A percentile compares a stretch with the other conserved stretches of the same genome.
Evolutionary conservation across 441 rosid species (phyloP).

Genomic region (Euphorbia celastroides): DNA sequence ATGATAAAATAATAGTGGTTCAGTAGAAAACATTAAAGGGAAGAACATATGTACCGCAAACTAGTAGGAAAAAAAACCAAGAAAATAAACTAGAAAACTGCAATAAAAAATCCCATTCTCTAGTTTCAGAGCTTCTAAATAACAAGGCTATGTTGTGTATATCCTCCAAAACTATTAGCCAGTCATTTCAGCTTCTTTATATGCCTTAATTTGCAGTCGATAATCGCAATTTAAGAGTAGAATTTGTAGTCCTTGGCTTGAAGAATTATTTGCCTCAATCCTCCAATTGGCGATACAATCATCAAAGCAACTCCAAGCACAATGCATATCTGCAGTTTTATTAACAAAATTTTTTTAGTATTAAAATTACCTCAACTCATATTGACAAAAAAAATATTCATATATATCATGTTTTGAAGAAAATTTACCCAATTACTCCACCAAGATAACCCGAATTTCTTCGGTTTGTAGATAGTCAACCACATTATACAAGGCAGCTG

Average conservation of each 20-base stretch:
- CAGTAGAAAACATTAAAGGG: too few relatives aligned
- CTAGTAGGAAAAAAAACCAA: background rate
- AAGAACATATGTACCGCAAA: background rate
- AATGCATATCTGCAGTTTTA: conserved; percentile 55
- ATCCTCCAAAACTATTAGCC: background rate
- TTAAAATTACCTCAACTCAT: background rate
- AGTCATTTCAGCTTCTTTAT: conserved; percentile 16
- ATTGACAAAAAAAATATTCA: background rate
- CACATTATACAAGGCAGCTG: conserved; percentile 83
- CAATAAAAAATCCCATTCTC: background rate
- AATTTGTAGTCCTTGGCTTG: conserved; percentile 56
- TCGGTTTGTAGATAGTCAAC: conserved; percentile 60
- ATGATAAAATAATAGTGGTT: too few relatives aligned
- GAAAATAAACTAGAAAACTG: background rate
- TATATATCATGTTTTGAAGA: background rate
- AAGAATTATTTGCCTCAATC: conserved; percentile 61
- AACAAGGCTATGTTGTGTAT: background rate
- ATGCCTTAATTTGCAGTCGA: background rate
- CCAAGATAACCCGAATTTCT: conserved; percentile 59
- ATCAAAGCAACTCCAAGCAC: conserved; percentile 56
- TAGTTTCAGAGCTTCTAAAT: background rate
- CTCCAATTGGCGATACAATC: conserved; percentile 82
- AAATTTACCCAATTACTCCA: conserved; percentile 48
- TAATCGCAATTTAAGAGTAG: conserved; percentile 38
- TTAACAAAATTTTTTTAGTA: background rate